These are phyloP conservation scores for Psilocybe tampanensis DNA, from an alignment of 768 basidiomycete genomes.

Conservation along the genomic window DNA sequence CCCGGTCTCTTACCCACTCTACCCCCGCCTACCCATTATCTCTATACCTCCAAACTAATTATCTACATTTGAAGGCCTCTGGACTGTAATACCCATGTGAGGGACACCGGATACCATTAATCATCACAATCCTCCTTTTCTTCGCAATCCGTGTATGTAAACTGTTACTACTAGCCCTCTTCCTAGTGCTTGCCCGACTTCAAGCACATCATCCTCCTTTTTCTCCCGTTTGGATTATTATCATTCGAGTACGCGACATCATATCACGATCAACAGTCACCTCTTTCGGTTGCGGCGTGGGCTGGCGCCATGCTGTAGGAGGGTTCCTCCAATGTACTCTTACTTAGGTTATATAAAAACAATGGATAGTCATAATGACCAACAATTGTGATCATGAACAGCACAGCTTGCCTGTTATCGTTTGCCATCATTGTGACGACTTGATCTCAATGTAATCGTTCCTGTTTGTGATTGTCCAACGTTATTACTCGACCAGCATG, in stretches of 20 bases:
- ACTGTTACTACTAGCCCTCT: conserved; percentile 3
- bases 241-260: background rate
- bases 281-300: conserved; percentile 1
- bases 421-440: background rate
- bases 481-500: conserved; percentile 6
- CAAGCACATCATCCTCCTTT: background rate
- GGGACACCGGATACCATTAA: conserved; percentile 11
- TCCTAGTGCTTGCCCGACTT: conserved; percentile 1
- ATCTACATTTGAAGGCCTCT: conserved; percentile 13
- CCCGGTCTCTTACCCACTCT: conserved; percentile 8
- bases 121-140: background rate
- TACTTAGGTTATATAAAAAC: background rate
- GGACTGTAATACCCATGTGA: conserved; percentile 6
- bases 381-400: too few species aligned
- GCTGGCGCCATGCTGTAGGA: conserved; percentile 3
- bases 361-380: background rate
- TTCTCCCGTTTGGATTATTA: background rate
- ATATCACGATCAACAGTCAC: too few species aligned
- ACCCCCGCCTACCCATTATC: conserved; percentile 14
- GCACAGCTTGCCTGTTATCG: background rate
- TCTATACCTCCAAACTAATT: conserved; percentile 25
- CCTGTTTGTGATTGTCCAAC: too few species aligned
- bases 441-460: too few species aligned
- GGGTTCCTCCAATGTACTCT: conserved; percentile 8
- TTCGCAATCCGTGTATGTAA: background rate